Conservation (phyloP, 148 eudicot species). For the Arctostaphylos glauca region DNA sequence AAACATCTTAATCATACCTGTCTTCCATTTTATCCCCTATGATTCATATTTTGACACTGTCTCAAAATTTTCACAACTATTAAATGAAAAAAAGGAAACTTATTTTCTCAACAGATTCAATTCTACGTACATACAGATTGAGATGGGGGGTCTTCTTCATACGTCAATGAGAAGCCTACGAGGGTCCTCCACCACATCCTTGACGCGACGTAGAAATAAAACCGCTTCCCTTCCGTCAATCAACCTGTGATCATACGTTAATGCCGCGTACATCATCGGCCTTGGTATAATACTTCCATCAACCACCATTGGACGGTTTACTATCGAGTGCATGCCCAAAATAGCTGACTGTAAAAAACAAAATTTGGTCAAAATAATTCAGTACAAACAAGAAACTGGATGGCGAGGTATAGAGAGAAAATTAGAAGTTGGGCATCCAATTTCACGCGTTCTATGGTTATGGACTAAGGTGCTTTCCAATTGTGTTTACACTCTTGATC, state of each 20-base stretch:
- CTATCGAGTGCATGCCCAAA: conserved; percentile 59
- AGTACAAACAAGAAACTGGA: neutral
- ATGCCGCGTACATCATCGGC: conserved; percentile 86
- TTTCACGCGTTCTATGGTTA: neutral
- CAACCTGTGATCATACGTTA: conserved; percentile 87
- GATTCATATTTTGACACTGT: too few species aligned
- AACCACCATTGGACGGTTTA: conserved; percentile 39
- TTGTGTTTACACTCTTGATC: neutral
- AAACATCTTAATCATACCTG: too few species aligned
- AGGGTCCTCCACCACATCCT: conserved; percentile 88
- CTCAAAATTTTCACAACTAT: too few species aligned
- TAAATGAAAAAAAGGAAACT: neutral
- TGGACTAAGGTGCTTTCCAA: neutral
- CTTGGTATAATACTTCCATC: conserved; percentile 61
- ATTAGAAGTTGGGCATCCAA: too few species aligned
- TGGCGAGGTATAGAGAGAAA: too few species aligned
- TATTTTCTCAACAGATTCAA: neutral
- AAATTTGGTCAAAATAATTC: neutral
- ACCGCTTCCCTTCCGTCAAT: conserved; percentile 95
- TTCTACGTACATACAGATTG: neutral
- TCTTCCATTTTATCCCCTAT: too few species aligned
- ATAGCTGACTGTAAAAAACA: conserved; percentile 44
- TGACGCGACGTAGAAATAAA: conserved; percentile 75
- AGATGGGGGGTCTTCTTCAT: conserved; percentile 21
- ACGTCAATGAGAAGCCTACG: conserved; percentile 78